Percentiles rank a stretch among this genome's conserved stretches.
phyloP scores from a whole-genome alignment of 768 basidiomycete species.

The Lyophyllum atratum region DNA sequence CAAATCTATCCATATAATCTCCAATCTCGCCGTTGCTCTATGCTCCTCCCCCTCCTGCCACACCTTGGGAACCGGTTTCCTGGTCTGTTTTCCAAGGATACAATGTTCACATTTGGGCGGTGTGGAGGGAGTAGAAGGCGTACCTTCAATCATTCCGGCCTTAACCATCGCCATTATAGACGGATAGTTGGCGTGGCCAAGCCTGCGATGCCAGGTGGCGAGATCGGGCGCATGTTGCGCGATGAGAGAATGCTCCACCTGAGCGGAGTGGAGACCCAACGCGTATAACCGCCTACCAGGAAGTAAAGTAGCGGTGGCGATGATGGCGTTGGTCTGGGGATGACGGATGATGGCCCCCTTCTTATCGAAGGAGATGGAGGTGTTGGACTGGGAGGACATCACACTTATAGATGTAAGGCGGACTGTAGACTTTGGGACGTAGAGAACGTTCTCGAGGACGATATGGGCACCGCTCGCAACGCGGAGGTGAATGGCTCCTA shows the following conservation, averaged over 20 bases:
- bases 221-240: neutral
- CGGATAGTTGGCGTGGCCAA: conserved; percentile 6
- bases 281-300: no score
- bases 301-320: neutral
- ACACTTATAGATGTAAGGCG: conserved; percentile 23
- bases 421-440: conserved; percentile 23
- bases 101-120: conserved; percentile 34
- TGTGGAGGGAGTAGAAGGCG: conserved; percentile 17
- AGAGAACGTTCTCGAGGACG: conserved; percentile 18
- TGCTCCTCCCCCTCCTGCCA: conserved; percentile 21
- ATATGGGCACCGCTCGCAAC: conserved; percentile 16
- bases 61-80: conserved; percentile 28
- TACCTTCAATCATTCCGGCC: conserved; percentile 17
- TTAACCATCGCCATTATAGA: conserved; percentile 4
- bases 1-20: no score
- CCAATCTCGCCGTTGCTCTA: conserved; percentile 23
- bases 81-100: conserved; percentile 39
- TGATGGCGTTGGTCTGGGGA: neutral
- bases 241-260: neutral
- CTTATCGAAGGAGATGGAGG: neutral
- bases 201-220: conserved; percentile 8
- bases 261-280: no score
- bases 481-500: conserved; percentile 24
- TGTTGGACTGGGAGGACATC: neutral
- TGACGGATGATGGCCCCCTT: neutral